These are phyloP conservation scores for Phycomyces blakesleeanus DNA, from an alignment of 192 early-diverging fungal species.

Conservation along the genomic window DNA sequence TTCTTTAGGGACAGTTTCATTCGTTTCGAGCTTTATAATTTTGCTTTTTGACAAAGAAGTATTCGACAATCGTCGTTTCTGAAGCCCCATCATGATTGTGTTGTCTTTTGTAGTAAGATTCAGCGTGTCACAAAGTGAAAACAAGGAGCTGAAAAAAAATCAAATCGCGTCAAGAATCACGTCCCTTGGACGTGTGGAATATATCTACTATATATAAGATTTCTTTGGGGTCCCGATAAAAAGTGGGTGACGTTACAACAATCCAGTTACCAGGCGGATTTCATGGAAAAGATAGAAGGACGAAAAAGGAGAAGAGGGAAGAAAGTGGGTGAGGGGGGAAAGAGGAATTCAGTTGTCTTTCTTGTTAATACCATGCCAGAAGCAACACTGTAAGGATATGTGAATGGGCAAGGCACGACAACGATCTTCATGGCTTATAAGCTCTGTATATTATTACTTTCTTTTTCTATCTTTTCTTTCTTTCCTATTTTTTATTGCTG, in stretches of 20 bases:
- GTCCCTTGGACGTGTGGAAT: not conserved
- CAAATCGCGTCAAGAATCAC: not conserved
- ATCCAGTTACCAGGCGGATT: not conserved
- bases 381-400: conserved; percentile 7
- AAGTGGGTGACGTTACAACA: not conserved
- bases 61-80: conserved; percentile 5
- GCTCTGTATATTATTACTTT: not conserved
- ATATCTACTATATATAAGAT: no score
- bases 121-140: not conserved
- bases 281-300: no score
- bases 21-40: not conserved
- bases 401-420: not conserved
- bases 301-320: no score
- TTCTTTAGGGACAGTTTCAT: not conserved
- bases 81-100: not conserved
- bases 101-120: no score
- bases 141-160: not conserved
- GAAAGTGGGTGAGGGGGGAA: no score
- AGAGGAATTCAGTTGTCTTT: not conserved
- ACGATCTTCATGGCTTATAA: not conserved
- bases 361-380: conserved; percentile 9
- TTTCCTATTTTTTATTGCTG: conserved; percentile 28
- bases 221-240: not conserved
- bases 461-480: not conserved
- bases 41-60: not conserved